Conservation (phyloP, 2,329 filamentous ascomycete genomes). For the Xylariaceae sp. region DNA sequence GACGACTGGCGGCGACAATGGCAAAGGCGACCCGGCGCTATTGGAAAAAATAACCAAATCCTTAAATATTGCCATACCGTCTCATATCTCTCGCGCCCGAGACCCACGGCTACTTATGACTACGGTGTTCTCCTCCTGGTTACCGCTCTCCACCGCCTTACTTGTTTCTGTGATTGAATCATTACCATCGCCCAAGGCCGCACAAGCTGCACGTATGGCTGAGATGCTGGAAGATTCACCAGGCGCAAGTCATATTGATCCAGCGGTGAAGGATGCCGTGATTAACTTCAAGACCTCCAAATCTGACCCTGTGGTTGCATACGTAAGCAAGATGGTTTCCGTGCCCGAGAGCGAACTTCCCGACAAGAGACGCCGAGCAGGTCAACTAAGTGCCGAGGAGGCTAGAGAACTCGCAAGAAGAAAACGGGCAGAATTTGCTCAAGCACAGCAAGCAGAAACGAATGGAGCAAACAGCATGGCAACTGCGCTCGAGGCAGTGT, state of each 20-base stretch:
- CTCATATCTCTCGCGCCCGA: slow-evolving; percentile 79
- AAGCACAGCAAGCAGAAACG: slow-evolving; percentile 63
- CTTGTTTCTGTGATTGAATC: slow-evolving; percentile 93
- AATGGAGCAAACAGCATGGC: slow-evolving; percentile 56
- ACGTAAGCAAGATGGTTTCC: slow-evolving; percentile 98
- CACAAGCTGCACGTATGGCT: slow-evolving; percentile 78
- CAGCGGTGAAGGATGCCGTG: slow-evolving; percentile 75
- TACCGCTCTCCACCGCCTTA: slow-evolving; percentile 87
- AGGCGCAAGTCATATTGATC: slow-evolving; percentile 68
- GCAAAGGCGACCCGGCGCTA: slow-evolving; percentile 76
- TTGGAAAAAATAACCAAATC: slow-evolving; percentile 96
- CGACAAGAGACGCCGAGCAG: slow-evolving; percentile 72
- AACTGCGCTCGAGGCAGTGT: slow-evolving; percentile 58
- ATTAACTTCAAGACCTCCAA: slow-evolving; percentile 68
- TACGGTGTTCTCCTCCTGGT: slow-evolving; percentile 83
- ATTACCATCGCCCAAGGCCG: slow-evolving; percentile 76
- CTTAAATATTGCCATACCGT: slow-evolving; percentile 75
- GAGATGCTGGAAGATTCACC: slow-evolving; percentile 77
- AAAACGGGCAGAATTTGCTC: slow-evolving; percentile 85
- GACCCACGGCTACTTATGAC: slow-evolving; percentile 83
- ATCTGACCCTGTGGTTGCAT: slow-evolving; percentile 80
- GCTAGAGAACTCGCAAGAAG: slow-evolving; percentile 82
- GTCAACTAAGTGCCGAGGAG: slow-evolving; percentile 81
- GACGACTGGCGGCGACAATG: slow-evolving; percentile 76
- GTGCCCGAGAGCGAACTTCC: slow-evolving; percentile 89